Conservation (phyloP, 768 basidiomycete species). For the Melanogaster broomeanus region DNA sequence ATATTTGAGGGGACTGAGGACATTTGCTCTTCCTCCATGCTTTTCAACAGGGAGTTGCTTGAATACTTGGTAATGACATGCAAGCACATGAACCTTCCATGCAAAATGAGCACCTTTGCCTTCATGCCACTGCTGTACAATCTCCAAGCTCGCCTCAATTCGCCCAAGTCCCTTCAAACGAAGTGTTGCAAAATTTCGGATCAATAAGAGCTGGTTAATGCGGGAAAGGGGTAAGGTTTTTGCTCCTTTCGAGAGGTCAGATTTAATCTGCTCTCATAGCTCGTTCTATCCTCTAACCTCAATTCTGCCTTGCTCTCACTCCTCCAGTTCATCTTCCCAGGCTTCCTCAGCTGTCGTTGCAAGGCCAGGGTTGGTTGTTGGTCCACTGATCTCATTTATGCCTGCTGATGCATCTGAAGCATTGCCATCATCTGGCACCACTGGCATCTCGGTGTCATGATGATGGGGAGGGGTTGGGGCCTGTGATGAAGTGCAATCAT, state of each 20-base stretch:
- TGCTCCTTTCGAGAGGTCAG: conserved; percentile 26
- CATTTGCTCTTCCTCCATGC: conserved; percentile 31
- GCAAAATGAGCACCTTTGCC: conserved; percentile 30
- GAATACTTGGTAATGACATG: conserved; percentile 39
- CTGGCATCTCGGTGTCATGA: too few relatives aligned
- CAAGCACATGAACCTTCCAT: conserved; percentile 27
- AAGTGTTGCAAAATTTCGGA: too few relatives aligned
- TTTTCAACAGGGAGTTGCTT: conserved; percentile 33
- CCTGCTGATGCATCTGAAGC: too few relatives aligned
- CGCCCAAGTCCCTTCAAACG: too few relatives aligned
- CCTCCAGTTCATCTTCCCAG: conserved; percentile 24
- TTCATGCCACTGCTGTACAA: conserved; percentile 42
- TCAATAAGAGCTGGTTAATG: too few relatives aligned
- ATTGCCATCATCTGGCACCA: too few relatives aligned
- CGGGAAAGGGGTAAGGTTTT: conserved; percentile 20
- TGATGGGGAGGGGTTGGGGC: too few relatives aligned
- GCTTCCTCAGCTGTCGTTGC: conserved; percentile 10
- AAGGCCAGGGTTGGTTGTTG: neutral
- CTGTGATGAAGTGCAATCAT: too few relatives aligned
- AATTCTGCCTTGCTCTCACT: conserved; percentile 3
- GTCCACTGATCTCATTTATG: too few relatives aligned
- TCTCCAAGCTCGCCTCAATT: conserved; percentile 34
- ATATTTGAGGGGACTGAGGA: too few relatives aligned
- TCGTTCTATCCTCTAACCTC: conserved; percentile 24
- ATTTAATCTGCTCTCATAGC: conserved; percentile 30